Base-by-base conservation (phyloP, 2,329 filamentous ascomycete genomes). In the Paraconiothyrium sp. region DNA sequence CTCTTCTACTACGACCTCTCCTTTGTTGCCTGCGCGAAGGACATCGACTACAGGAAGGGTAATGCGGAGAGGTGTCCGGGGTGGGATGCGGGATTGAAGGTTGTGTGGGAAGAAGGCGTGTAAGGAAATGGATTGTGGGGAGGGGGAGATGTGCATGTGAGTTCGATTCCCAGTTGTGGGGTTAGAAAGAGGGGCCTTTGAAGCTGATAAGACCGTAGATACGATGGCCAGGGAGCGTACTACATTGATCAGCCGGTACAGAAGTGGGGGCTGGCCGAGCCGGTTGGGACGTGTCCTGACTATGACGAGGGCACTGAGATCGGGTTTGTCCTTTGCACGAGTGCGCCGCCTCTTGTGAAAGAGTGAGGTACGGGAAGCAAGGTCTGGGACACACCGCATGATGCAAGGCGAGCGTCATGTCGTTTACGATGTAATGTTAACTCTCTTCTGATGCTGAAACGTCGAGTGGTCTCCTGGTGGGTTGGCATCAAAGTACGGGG, bases 1-100 rank as follows among this genome's bases (percentile, higher is more conserved):
- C 22, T 44, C 10, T 5, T 55, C 16, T 55, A 55, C 52, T 44
- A 55, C 24, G 52, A 55, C 30, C 14, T 46, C 24, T 55, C 52
- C 2, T 46, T 55, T n/a, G 52, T 55, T 3, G 52, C 46, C 39
- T 46, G 52, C 39, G 52, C 43, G 2, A 24, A 20, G 9, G 27
- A 32, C 10, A 32, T 37, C 5, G 30, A 13, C 4, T 46, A 35
- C 7, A 13, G 30, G n/a, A 7, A 24, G 39, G 52, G 37, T 10
- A 24, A 55, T 30, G 52, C 52, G 0, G 14, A n/a, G 37, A 46
- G 9, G 11, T 55, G 52, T 27, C 52, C 39, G n/a, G 37, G 9
- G 22, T 55, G 52, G 52, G 43, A 34, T 10, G 32, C 10, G 10
- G 52, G n/a, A 14, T 8, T 46, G 16, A 6, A 32, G 52, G 34